phyloP scores from a whole-genome alignment of 768 basidiomycete species.

The Podaxis sp. region DNA sequence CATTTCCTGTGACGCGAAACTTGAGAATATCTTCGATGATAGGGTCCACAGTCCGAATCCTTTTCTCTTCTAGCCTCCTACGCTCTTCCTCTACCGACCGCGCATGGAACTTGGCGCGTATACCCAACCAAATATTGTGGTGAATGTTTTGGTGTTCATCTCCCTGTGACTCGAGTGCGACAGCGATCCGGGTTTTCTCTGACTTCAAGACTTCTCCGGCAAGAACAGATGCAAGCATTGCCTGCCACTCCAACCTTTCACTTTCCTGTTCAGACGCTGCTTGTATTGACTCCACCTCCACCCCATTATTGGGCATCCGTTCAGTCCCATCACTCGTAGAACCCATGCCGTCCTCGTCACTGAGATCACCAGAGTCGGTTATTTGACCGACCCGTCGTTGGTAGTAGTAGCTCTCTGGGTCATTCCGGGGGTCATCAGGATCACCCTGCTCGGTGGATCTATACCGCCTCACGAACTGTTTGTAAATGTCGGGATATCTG shows the following conservation, averaged over 20 bases:
- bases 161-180: constrained; percentile 64
- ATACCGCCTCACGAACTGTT: constrained; percentile 77
- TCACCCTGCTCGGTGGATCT: constrained; percentile 53
- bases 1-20: constrained; percentile 57
- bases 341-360: constrained; percentile 67
- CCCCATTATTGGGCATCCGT: constrained; percentile 47
- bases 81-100: constrained; percentile 81
- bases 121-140: constrained; percentile 82
- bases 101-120: constrained; percentile 83
- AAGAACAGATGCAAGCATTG: constrained; percentile 90
- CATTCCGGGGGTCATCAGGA: constrained; percentile 61
- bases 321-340: constrained; percentile 42
- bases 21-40: constrained; percentile 80
- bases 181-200: constrained; percentile 91
- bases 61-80: constrained; percentile 76
- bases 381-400: constrained; percentile 68
- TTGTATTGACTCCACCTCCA: constrained; percentile 63
- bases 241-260: constrained; percentile 93
- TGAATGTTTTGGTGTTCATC: constrained; percentile 69
- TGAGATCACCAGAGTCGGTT: constrained; percentile 66
- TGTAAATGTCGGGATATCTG: constrained; percentile 62
- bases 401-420: constrained; percentile 83
- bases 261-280: constrained; percentile 72
- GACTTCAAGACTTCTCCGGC: constrained; percentile 92
- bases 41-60: constrained; percentile 75